These are phyloP conservation scores for Gliomastix tumulicola DNA, from an alignment of 2,329 filamentous ascomycete species.

Conservation along the genomic window DNA sequence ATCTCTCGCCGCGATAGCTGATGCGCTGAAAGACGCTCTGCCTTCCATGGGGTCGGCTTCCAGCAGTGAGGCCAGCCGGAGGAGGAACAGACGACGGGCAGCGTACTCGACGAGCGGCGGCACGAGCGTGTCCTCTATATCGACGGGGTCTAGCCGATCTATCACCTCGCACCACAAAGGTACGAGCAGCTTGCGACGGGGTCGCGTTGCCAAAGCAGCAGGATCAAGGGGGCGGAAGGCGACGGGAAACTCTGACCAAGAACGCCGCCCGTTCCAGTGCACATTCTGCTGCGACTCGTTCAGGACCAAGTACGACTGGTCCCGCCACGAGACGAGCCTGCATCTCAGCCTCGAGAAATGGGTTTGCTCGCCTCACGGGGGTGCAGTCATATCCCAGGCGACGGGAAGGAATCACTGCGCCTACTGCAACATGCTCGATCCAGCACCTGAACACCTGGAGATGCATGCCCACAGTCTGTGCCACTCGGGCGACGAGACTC, in stretches of 20 bases:
- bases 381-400: conserved; percentile 7
- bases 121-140: conserved; percentile 14
- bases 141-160: conserved; percentile 16
- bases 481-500: conserved; percentile 2
- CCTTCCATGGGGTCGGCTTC: neutral
- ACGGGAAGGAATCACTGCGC: conserved; percentile 14
- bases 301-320: conserved; percentile 6
- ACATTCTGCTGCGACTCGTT: conserved; percentile 4
- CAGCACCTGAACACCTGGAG: conserved; percentile 12
- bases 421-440: conserved; percentile 14
- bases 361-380: conserved; percentile 33
- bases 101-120: conserved; percentile 5
- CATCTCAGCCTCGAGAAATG: conserved; percentile 34
- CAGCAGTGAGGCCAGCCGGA: neutral
- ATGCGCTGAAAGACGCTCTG: neutral
- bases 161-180: conserved; percentile 9
- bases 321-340: conserved; percentile 42
- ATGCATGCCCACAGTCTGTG: conserved; percentile 12
- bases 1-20: neutral
- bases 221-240: neutral
- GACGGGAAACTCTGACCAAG: too few species aligned
- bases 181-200: too few species aligned
- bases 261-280: conserved; percentile 1
- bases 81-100: too few species aligned
- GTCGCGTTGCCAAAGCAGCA: neutral